Evolutionary conservation across 805 yeast species (phyloP), one percentile per base, ranked within the genome.

Genomic region (Cyberlindnera misumaiensis): DNA sequence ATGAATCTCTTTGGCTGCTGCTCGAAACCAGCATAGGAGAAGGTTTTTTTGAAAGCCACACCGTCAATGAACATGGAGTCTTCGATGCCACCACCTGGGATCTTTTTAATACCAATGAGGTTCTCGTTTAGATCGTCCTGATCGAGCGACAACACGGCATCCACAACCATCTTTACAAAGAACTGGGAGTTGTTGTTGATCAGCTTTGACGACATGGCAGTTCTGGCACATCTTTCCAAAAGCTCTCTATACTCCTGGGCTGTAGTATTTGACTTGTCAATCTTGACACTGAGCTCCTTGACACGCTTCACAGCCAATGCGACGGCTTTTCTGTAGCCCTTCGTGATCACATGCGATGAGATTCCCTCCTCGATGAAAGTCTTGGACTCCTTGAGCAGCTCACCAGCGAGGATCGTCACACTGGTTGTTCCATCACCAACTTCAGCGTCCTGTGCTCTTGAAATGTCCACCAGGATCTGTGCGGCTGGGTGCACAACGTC

Each of bases 371-470:
- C 98, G 43, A 93, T 85, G 58, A 90, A 93, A 32, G 75, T 64
- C 56, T 87, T 88, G 48, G 89, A 79, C 63, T 93, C 97, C 58
- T 87, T 87, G 63, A 93, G 73, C 44, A 93, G 71, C 65, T 93
- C 98, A 40, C 97, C 96, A 3, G 97, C 96, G 41, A 93, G 63
- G 25, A 90, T 81, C 0, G 97, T 85, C 15, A 90, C 98, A 2
- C 96, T 82, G 0, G 99, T 93, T 26, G 99, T 93, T 47, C 99
- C 99, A 60, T 93, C 99, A 40, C 99, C 99, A n/a, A 97, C 98
- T 63, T 89, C 99, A 28, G 89, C 83, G 54, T 93, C 99, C 65
- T 93, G 99, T 1, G 98, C 97, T 30, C 89, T 96, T 43, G 95
- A 83, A 20, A 93, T 85, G 59, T 93, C 97, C 32, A 93, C 98